Percentiles rank a stretch among this genome's conserved stretches.
Conservation (phyloP, 2,329 filamentous ascomycete genomes). For the Monosporascus sp. region DNA sequence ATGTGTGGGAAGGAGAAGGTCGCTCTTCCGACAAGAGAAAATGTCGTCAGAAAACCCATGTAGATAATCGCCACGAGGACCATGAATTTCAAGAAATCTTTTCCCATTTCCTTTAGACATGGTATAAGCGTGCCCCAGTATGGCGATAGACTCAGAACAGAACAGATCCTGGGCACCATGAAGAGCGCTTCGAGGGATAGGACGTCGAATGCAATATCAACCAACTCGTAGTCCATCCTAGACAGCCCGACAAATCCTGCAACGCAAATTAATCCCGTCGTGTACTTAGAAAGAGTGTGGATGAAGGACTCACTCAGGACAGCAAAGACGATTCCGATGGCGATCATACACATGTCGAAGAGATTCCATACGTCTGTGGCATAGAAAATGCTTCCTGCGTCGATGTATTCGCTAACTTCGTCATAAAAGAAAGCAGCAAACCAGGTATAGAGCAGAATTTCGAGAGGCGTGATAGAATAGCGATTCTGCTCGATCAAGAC, state of each 20-base stretch:
- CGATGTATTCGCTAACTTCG: conserved; percentile 75
- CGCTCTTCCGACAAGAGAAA: conserved; percentile 70
- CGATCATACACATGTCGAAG: conserved; percentile 69
- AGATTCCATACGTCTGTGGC: conserved; percentile 77
- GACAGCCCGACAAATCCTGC: conserved; percentile 62
- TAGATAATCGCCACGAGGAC: conserved; percentile 78
- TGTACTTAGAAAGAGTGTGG: background rate
- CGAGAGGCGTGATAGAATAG: conserved; percentile 58
- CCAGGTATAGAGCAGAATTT: conserved; percentile 77
- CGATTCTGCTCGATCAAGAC: conserved; percentile 72
- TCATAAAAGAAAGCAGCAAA: conserved; percentile 84
- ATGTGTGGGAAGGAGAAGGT: conserved; percentile 60
- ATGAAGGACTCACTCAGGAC: conserved; percentile 56
- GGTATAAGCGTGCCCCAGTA: conserved; percentile 90
- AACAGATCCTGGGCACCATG: conserved; percentile 83
- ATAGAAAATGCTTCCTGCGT: conserved; percentile 84
- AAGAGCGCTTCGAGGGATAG: conserved; percentile 83
- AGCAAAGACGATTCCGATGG: conserved; percentile 66
- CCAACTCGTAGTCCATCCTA: conserved; percentile 54
- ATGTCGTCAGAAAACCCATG: conserved; percentile 83
- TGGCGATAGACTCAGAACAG: conserved; percentile 76
- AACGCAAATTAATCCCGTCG: conserved; percentile 9
- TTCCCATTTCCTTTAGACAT: conserved; percentile 89
- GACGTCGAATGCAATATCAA: conserved; percentile 82
- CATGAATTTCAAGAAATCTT: conserved; percentile 73